These are phyloP conservation scores for Citrus inodora DNA, from an alignment of 345 rosid genomes.

Conservation along the genomic window DNA sequence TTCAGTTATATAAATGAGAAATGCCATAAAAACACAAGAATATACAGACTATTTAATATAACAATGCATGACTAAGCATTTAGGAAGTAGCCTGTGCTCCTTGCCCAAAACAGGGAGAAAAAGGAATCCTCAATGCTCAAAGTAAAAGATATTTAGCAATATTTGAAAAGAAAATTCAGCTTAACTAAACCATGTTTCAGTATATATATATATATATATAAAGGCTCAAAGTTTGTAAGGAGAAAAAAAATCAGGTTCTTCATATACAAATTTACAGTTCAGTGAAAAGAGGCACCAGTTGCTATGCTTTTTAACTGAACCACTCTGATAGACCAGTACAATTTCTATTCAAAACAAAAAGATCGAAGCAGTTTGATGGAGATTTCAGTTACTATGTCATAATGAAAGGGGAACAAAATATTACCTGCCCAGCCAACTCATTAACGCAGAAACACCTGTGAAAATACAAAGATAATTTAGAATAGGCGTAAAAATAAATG, in stretches of 20 bases:
- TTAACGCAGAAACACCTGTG: slow-evolving; percentile 68
- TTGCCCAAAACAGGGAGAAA: neutral
- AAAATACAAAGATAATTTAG: slow-evolving; percentile 17
- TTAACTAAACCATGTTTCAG: neutral
- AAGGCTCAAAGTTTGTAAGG: neutral
- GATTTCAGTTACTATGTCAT: neutral
- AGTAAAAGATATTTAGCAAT: neutral
- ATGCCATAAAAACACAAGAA: neutral
- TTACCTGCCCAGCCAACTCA: slow-evolving; percentile 75
- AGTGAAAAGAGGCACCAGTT: neutral
- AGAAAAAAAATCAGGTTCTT: neutral
- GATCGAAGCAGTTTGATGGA: neutral
- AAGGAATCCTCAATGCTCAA: neutral
- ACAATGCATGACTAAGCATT: neutral
- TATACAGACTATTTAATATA: neutral
- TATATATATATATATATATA: too few species aligned
- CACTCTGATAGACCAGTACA: neutral
- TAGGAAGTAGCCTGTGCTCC: neutral
- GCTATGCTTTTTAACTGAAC: neutral
- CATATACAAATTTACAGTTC: neutral
- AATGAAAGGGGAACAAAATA: neutral
- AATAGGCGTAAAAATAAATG: neutral
- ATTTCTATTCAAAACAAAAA: neutral
- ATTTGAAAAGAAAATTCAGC: neutral
- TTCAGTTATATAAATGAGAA: neutral